phyloP scores from a whole-genome alignment of 202 grass and related monocot genomes.

The Schoenoplectus triqueter region DNA sequence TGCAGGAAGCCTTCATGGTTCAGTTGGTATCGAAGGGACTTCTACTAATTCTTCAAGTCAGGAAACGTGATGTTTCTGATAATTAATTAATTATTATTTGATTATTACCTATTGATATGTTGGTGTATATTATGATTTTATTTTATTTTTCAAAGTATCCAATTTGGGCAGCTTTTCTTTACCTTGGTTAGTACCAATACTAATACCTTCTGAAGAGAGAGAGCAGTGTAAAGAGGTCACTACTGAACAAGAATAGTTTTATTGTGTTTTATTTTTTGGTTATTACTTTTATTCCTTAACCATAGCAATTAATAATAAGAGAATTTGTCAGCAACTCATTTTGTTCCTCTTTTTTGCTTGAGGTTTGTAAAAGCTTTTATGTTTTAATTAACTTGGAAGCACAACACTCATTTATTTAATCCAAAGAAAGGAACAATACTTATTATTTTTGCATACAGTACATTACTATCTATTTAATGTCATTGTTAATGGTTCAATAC shows the following conservation, averaged over 20 bases:
- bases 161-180: too few species aligned
- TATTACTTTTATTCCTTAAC: too few species aligned
- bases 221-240: not conserved
- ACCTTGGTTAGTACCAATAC: not conserved
- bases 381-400: not conserved
- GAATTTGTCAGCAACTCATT: not conserved
- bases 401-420: not conserved
- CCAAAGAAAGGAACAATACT: not conserved
- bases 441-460: conserved; percentile 5
- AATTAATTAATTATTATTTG: not conserved
- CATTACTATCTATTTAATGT: not conserved
- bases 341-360: not conserved
- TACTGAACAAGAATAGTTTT: too few species aligned
- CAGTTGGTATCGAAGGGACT: not conserved
- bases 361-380: not conserved
- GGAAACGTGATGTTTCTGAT: not conserved
- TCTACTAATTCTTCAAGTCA: not conserved
- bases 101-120: not conserved
- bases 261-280: too few species aligned
- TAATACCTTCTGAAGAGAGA: not conserved
- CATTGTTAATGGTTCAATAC: not conserved
- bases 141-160: not conserved
- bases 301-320: not conserved
- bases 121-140: not conserved
- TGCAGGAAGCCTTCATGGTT: conserved; percentile 66